phyloP scores from a whole-genome alignment of 2,329 filamentous ascomycete species.

The Fusarium sulawesiense region DNA sequence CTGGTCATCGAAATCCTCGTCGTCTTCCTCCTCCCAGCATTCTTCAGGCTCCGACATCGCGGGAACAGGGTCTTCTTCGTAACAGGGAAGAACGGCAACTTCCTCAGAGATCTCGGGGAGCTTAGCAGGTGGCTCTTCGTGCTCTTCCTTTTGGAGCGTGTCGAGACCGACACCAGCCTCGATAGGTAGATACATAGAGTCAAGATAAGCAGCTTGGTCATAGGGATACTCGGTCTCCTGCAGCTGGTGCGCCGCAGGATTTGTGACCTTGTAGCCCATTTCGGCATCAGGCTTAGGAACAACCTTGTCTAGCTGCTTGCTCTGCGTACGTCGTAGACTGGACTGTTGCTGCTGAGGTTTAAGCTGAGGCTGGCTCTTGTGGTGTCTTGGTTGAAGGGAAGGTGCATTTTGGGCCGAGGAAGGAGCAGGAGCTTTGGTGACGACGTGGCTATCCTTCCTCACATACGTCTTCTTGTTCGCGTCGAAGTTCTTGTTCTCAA shows the following conservation, averaged over 20 bases:
- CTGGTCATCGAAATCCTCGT: constrained; percentile 71
- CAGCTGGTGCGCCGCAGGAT: constrained; percentile 20
- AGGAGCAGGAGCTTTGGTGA: constrained; percentile 29
- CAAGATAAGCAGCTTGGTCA: constrained; percentile 46
- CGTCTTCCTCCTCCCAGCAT: constrained; percentile 83
- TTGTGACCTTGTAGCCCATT: constrained; percentile 7
- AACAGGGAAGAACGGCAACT: constrained; percentile 38
- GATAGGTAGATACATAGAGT: constrained; percentile 42
- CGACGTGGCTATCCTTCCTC: constrained; percentile 35
- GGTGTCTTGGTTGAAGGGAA: constrained; percentile 58
- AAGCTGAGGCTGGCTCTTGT: constrained; percentile 66
- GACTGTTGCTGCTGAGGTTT: constrained; percentile 57
- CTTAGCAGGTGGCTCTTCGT: constrained; percentile 42
- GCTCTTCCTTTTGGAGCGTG: constrained; percentile 42
- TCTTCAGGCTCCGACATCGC: constrained; percentile 67
- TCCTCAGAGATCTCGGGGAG: constrained; percentile 50
- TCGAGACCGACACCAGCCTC: constrained; percentile 43
- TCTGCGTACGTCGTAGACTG: constrained; percentile 58
- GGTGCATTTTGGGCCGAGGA: constrained; percentile 38
- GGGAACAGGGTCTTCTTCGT: constrained; percentile 43
- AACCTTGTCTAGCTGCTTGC: constrained; percentile 53
- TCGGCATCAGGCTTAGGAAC: constrained; percentile 36
- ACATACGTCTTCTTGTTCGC: constrained; percentile 43
- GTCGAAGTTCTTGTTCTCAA: constrained; percentile 45
- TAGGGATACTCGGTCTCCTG: constrained; percentile 39